Evolutionary conservation across 352 stramenopile species (phyloP).

Genomic region (Phytopythium delawarense): DNA sequence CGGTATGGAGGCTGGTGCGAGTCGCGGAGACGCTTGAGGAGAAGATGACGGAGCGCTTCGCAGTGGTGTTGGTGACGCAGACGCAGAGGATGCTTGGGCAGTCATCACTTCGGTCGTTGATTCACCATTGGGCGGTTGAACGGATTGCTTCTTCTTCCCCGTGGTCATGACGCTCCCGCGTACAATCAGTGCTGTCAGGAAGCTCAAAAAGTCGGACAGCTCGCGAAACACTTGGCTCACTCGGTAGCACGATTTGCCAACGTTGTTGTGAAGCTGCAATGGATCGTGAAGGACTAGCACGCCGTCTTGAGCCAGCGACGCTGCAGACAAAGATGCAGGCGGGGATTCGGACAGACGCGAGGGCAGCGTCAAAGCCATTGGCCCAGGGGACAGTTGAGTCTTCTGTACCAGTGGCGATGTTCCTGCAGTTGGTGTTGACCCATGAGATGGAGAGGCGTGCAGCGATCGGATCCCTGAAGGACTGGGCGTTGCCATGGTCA

Average conservation of each 20-base stretch:
- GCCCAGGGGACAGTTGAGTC: slow-evolving; percentile 1
- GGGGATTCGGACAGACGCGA: slow-evolving; percentile 3
- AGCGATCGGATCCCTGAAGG: neutral
- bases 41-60: too few species aligned
- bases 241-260: slow-evolving; percentile 81
- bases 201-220: slow-evolving; percentile 81
- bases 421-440: neutral
- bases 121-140: too few species aligned
- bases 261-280: slow-evolving; percentile 68
- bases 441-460: slow-evolving; percentile 4
- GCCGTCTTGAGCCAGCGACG: slow-evolving; percentile 28
- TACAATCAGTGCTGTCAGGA: slow-evolving; percentile 77
- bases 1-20: too few species aligned
- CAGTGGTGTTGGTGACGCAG: too few species aligned
- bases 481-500: slow-evolving; percentile 7
- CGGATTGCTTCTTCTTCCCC: too few species aligned
- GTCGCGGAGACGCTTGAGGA: too few species aligned
- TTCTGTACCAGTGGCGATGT: slow-evolving; percentile 16
- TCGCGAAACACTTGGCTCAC: slow-evolving; percentile 81
- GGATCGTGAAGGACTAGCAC: slow-evolving; percentile 72
- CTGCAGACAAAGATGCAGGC: neutral
- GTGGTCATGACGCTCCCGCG: slow-evolving; percentile 69
- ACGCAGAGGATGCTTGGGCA: too few species aligned
- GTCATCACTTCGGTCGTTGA: too few species aligned
- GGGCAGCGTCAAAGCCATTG: neutral